Percentiles rank a stretch among this genome's conserved stretches.
These are phyloP conservation scores for Cubamyces sp. DNA, from an alignment of 768 basidiomycete species.

Conservation along the genomic window DNA sequence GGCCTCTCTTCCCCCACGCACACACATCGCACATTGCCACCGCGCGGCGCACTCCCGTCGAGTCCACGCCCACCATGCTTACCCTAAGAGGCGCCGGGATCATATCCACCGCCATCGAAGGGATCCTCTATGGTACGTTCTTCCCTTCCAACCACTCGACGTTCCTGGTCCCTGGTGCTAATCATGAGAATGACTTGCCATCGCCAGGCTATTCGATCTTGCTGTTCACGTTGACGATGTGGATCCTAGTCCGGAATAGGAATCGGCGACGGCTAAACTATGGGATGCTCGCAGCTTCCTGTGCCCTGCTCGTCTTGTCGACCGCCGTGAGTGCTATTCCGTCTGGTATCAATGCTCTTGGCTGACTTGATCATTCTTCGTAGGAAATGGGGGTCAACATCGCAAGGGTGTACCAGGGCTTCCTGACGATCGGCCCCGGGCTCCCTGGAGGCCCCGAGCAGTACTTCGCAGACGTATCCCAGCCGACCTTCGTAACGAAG, in stretches of 20 bases:
- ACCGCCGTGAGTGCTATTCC: neutral
- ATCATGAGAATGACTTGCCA: neutral
- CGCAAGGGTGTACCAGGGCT: neutral
- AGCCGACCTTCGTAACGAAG: constrained; percentile 3
- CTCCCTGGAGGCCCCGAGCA: constrained; percentile 3
- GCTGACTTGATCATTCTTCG: neutral
- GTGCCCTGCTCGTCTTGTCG: neutral
- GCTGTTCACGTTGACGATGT: constrained; percentile 6
- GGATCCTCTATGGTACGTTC: too few relatives aligned
- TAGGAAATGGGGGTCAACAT: constrained; percentile 1
- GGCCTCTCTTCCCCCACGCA: too few relatives aligned
- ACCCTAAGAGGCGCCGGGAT: too few relatives aligned
- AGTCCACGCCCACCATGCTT: too few relatives aligned
- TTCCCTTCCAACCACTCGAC: too few relatives aligned
- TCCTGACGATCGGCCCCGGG: neutral
- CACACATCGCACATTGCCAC: too few relatives aligned
- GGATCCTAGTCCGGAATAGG: constrained; percentile 2
- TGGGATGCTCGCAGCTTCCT: constrained; percentile 3
- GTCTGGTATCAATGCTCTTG: neutral
- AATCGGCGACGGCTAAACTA: neutral
- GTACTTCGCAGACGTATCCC: neutral
- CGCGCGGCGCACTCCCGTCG: too few relatives aligned
- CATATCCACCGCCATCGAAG: too few relatives aligned
- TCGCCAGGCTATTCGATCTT: neutral
- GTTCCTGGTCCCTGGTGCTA: too few relatives aligned